Percentiles rank a stretch among this genome's conserved stretches.
Conservation (phyloP, 805 yeast species). For the Saturnispora ahearnii region DNA sequence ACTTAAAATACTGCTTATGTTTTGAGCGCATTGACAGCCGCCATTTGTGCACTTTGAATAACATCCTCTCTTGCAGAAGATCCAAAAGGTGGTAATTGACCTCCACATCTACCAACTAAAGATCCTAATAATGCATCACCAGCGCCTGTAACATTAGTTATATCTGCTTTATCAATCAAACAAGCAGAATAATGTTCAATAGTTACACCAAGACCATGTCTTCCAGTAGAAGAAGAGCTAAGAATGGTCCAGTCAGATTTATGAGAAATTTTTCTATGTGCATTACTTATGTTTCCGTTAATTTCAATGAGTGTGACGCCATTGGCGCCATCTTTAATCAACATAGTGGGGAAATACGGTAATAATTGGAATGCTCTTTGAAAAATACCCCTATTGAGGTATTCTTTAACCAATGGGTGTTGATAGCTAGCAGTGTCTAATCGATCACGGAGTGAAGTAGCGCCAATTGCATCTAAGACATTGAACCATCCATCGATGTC, state of each 20-base stretch:
- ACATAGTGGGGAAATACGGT: constrained; percentile 60
- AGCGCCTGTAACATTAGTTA: constrained; percentile 75
- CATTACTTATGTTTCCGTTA: constrained; percentile 15
- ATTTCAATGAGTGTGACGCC: constrained; percentile 48
- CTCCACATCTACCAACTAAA: constrained; percentile 36
- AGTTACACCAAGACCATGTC: constrained; percentile 39
- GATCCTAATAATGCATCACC: constrained; percentile 77
- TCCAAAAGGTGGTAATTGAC: constrained; percentile 8
- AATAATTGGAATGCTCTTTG: constrained; percentile 66
- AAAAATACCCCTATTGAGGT: constrained; percentile 37
- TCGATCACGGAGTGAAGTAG: constrained; percentile 40
- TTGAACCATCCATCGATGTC: constrained; percentile 68
- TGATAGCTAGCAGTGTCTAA: constrained; percentile 30
- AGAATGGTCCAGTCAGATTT: constrained; percentile 16
- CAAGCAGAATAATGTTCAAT: constrained; percentile 49
- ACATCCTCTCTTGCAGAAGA: constrained; percentile 16
- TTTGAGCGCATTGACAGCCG: constrained; percentile 9
- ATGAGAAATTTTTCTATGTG: constrained; percentile 15
- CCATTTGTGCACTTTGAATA: constrained; percentile 20
- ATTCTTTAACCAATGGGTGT: constrained; percentile 21
- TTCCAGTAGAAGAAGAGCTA: constrained; percentile 14
- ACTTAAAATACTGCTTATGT: not conserved
- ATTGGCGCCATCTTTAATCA: constrained; percentile 57
- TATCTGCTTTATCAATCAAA: constrained; percentile 27
- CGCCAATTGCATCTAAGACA: constrained; percentile 49